Evolutionary conservation across 2,329 filamentous ascomycete genomes (phyloP).

Genomic region (Aspergillus ochraceus): DNA sequence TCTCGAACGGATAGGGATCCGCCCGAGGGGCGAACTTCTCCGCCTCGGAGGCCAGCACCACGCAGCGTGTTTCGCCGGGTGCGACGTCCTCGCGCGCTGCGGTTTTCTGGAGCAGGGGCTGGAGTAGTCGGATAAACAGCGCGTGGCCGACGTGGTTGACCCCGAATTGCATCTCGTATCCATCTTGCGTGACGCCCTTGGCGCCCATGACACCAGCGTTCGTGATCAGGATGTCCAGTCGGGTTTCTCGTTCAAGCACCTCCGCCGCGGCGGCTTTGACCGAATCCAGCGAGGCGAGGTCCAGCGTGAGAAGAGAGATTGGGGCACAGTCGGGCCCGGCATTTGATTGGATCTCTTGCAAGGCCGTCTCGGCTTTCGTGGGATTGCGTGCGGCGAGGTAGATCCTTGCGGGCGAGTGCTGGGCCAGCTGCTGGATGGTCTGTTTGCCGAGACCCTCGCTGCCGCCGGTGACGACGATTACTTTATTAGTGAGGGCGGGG

Average conservation of each 20-base stretch:
- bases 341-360: slow-evolving; percentile 13
- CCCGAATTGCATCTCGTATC: slow-evolving; percentile 41
- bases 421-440: slow-evolving; percentile 42
- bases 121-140: slow-evolving; percentile 35
- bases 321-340: slow-evolving; percentile 16
- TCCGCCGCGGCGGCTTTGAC: not conserved
- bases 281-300: slow-evolving; percentile 44
- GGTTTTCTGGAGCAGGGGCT: slow-evolving; percentile 32
- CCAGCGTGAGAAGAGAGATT: slow-evolving; percentile 32
- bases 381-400: slow-evolving; percentile 38
- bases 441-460: slow-evolving; percentile 47
- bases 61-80: not conserved
- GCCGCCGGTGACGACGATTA: slow-evolving; percentile 40
- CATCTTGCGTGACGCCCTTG: slow-evolving; percentile 34
- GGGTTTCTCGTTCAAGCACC: not conserved
- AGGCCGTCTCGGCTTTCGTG: slow-evolving; percentile 20
- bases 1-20: not conserved
- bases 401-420: slow-evolving; percentile 41
- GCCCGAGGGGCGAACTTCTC: not conserved
- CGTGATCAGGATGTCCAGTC: slow-evolving; percentile 39
- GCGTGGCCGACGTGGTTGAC: slow-evolving; percentile 43
- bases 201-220: slow-evolving; percentile 47
- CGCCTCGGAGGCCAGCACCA: not conserved
- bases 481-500: slow-evolving; percentile 32
- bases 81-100: not conserved